These are phyloP conservation scores for Fagopyrum tataricum DNA, from an alignment of 148 eudicot species.

Conservation along the genomic window DNA sequence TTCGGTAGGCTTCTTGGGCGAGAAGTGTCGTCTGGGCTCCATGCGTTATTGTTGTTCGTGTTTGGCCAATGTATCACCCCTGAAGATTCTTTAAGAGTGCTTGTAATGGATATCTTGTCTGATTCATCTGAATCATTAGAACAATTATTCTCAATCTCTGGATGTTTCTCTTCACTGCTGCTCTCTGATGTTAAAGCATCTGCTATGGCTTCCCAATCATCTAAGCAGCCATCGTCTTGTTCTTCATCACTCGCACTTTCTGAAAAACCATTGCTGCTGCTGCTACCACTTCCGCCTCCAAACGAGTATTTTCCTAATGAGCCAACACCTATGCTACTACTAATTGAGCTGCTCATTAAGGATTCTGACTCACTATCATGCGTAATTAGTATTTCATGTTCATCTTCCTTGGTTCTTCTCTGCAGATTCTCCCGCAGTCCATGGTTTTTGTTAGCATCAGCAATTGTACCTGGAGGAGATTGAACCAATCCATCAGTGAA, in stretches of 20 bases:
- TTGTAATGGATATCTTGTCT: neutral
- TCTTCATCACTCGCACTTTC: conserved; percentile 58
- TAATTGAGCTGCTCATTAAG: conserved; percentile 31
- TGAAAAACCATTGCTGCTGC: conserved; percentile 35
- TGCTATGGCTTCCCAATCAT: conserved; percentile 82
- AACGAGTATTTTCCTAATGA: conserved; percentile 18
- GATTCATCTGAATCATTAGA: neutral
- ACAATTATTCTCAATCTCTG: neutral
- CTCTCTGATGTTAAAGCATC: conserved; percentile 44
- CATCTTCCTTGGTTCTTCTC: conserved; percentile 14
- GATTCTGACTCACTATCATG: conserved; percentile 37
- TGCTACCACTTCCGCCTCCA: conserved; percentile 24
- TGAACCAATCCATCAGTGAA: conserved; percentile 7
- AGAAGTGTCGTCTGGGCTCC: conserved; percentile 63
- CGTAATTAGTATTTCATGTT: conserved; percentile 11
- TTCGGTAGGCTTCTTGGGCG: conserved; percentile 77
- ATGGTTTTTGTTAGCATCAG: neutral
- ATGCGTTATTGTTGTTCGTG: conserved; percentile 31
- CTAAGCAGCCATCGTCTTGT: conserved; percentile 48
- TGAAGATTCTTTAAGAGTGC: conserved; percentile 15
- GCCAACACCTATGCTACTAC: conserved; percentile 32
- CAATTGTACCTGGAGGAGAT: conserved; percentile 13
- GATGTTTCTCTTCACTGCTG: conserved; percentile 7
- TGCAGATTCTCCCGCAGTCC: conserved; percentile 11
- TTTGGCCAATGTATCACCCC: conserved; percentile 17